Percentiles rank a stretch among this genome's conserved stretches.
Conservation (phyloP, 306 rosid species). For the Mucuna pruriens region DNA sequence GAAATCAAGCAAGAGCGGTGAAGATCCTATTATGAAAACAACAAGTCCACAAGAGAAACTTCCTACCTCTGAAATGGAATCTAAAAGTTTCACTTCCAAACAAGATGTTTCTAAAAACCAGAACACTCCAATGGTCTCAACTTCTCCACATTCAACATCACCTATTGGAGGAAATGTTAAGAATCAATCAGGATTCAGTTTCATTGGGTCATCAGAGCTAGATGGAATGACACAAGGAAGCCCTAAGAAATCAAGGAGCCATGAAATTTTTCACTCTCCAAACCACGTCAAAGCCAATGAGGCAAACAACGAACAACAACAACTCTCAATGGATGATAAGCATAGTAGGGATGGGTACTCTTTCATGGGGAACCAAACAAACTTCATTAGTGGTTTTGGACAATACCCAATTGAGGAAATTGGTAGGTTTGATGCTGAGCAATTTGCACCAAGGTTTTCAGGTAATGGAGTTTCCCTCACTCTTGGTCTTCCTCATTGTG, state of each 20-base stretch:
- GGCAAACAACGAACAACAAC: conserved; percentile 50
- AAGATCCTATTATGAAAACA: conserved; percentile 56
- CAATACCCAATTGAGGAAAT: conserved; percentile 93
- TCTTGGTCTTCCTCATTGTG: conserved; percentile 93
- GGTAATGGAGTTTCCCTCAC: conserved; percentile 92
- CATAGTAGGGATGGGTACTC: conserved; percentile 81
- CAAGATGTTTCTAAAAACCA: conserved; percentile 50
- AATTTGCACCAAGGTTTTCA: conserved; percentile 77
- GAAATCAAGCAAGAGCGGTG: conserved; percentile 63
- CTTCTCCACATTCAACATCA: conserved; percentile 58
- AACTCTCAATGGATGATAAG: conserved; percentile 60
- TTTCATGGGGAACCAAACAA: conserved; percentile 76
- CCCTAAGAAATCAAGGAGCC: conserved; percentile 75
- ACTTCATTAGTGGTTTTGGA: conserved; percentile 79
- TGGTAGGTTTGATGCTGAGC: conserved; percentile 75
- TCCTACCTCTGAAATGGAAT: conserved; percentile 47
- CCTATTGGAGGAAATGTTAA: conserved; percentile 54
- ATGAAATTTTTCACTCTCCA: conserved; percentile 58
- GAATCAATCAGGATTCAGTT: conserved; percentile 69
- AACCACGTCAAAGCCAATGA: conserved; percentile 55
- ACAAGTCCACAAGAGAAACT: conserved; percentile 48
- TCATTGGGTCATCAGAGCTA: conserved; percentile 82
- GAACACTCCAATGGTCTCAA: conserved; percentile 47
- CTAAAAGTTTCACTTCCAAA: conserved; percentile 59
- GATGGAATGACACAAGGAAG: conserved; percentile 90